Percentiles rank a stretch among this genome's conserved stretches.
Evolutionary conservation across 225 moss, liverwort and hornwort species (phyloP).

Genomic region (Anthoceros angustus): DNA sequence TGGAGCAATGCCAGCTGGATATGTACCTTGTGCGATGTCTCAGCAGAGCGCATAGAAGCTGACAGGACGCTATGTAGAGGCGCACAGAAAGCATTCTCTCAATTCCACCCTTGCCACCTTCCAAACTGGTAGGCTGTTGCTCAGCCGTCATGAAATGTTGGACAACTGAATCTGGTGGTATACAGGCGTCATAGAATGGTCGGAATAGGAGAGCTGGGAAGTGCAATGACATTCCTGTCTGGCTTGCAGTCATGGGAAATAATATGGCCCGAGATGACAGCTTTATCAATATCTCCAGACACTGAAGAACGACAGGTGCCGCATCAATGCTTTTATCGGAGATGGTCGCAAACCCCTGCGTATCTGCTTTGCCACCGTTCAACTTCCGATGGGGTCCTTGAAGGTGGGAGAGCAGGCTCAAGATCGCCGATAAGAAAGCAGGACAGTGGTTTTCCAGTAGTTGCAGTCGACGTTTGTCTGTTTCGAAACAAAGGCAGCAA

Average conservation of each 20-base stretch:
- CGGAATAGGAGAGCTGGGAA: slow-evolving; percentile 66
- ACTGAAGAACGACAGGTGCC: slow-evolving; percentile 52
- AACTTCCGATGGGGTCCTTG: slow-evolving; percentile 36
- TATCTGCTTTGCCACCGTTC: too few relatives aligned
- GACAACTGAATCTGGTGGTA: slow-evolving; percentile 19
- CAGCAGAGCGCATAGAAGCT: slow-evolving; percentile 69
- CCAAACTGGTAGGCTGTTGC: slow-evolving; percentile 12
- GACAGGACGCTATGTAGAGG: slow-evolving; percentile 77
- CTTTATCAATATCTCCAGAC: slow-evolving; percentile 53
- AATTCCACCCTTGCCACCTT: slow-evolving; percentile 11
- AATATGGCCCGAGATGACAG: slow-evolving; percentile 60
- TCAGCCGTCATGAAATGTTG: slow-evolving; percentile 15
- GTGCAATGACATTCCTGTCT: slow-evolving; percentile 67
- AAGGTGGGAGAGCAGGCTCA: slow-evolving; percentile 50
- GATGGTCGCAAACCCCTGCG: too few relatives aligned
- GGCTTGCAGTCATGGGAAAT: slow-evolving; percentile 65
- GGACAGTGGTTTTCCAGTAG: slow-evolving; percentile 72
- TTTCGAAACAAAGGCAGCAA: neutral
- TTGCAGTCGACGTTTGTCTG: slow-evolving; percentile 72
- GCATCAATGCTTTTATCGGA: slow-evolving; percentile 9
- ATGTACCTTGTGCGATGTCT: slow-evolving; percentile 64
- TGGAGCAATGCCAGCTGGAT: neutral
- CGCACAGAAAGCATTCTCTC: slow-evolving; percentile 19
- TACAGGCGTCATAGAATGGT: slow-evolving; percentile 42
- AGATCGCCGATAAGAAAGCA: slow-evolving; percentile 68